These are phyloP conservation scores for Nitzschia putrida DNA, from an alignment of 108 stramenopile genomes.

Conservation along the genomic window DNA sequence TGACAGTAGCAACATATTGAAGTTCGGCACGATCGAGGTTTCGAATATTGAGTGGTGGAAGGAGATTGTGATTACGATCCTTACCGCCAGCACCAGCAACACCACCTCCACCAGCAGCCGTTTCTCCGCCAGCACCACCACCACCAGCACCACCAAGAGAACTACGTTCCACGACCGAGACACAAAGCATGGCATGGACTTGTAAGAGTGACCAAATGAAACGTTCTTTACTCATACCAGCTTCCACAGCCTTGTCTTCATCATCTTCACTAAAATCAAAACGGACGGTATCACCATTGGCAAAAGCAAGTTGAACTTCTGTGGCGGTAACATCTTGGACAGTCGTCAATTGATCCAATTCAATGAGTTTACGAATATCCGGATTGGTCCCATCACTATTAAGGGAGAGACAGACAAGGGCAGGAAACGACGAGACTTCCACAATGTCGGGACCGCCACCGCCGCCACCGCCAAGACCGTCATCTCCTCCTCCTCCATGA, in stretches of 20 bases:
- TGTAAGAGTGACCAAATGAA: constrained; percentile 85
- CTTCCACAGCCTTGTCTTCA: constrained; percentile 53
- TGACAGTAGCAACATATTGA: constrained; percentile 82
- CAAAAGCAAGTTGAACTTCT: constrained; percentile 69
- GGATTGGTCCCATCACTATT: constrained; percentile 80
- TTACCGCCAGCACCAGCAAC: background rate
- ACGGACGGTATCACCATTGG: constrained; percentile 76
- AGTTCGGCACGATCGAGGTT: constrained; percentile 81
- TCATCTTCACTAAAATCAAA: constrained; percentile 70
- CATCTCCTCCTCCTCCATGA: no score
- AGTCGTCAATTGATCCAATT: constrained; percentile 75
- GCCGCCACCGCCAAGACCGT: no score
- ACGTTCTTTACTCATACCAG: constrained; percentile 68
- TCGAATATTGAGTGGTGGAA: constrained; percentile 73
- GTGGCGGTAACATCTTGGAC: constrained; percentile 72
- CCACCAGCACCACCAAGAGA: constrained; percentile 41
- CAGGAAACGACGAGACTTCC: constrained; percentile 83
- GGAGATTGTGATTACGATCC: constrained; percentile 28
- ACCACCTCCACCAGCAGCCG: background rate
- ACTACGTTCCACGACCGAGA: constrained; percentile 75
- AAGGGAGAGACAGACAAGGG: constrained; percentile 67
- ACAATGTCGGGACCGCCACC: constrained; percentile 20
- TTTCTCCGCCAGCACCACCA: no score
- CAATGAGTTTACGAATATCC: constrained; percentile 79
- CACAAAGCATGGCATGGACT: constrained; percentile 85